A percentile compares a stretch with the other conserved stretches of the same genome.
phyloP scores from a whole-genome alignment of 257 asterid species.

The Fraxinus quadrangulata region DNA sequence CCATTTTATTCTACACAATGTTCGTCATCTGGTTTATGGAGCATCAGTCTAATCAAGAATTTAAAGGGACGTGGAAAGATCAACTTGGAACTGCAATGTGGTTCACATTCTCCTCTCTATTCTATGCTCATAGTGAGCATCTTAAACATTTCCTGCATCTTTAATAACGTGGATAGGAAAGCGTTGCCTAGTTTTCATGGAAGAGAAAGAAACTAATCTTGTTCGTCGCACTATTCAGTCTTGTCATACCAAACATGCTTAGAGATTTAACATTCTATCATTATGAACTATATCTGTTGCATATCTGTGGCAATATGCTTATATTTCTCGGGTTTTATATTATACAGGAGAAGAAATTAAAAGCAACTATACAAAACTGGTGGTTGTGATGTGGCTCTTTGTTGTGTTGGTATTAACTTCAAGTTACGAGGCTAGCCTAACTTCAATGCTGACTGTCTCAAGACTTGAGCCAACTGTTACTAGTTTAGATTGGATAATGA shows the following conservation, averaged over 20 bases:
- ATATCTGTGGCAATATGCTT: neutral
- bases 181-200: neutral
- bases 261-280: neutral
- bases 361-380: constrained; percentile 34
- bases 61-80: constrained; percentile 34
- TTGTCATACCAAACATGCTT: neutral
- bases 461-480: constrained; percentile 37
- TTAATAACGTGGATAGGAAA: neutral
- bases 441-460: constrained; percentile 40
- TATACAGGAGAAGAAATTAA: constrained; percentile 30
- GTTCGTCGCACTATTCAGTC: neutral
- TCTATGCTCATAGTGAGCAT: constrained; percentile 44
- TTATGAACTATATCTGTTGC: neutral
- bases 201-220: neutral
- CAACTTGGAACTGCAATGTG: constrained; percentile 43
- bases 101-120: constrained; percentile 50
- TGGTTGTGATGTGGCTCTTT: constrained; percentile 39
- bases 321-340: neutral
- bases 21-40: constrained; percentile 45
- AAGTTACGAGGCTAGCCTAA: constrained; percentile 41
- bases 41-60: constrained; percentile 35
- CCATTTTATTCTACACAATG: constrained; percentile 37
- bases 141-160: neutral
- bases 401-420: constrained; percentile 37
- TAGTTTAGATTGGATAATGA: constrained; percentile 26